Conservation (phyloP, 2,329 filamentous ascomycete species). For the Aspergillus sp. region DNA sequence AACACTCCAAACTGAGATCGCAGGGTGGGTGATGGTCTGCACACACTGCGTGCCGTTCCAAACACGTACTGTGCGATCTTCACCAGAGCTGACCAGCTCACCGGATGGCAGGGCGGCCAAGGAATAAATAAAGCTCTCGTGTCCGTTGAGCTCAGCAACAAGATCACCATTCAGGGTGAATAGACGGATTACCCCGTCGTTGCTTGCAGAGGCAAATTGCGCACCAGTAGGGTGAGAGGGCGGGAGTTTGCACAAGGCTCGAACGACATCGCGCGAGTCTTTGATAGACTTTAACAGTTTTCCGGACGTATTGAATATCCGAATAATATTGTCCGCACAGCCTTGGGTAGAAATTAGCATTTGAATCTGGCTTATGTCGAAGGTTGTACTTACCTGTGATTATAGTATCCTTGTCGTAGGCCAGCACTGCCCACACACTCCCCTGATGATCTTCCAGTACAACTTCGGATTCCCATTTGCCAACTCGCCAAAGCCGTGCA, state of each 20-base stretch:
- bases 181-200: slow-evolving; percentile 83
- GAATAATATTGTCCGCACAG: slow-evolving; percentile 85
- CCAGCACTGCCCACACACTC: slow-evolving; percentile 88
- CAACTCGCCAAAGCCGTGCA: slow-evolving; percentile 81
- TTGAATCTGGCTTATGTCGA: not conserved
- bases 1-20: slow-evolving; percentile 93
- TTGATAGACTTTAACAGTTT: slow-evolving; percentile 64
- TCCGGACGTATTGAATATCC: slow-evolving; percentile 70
- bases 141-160: slow-evolving; percentile 76
- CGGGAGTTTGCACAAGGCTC: slow-evolving; percentile 83
- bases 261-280: slow-evolving; percentile 77
- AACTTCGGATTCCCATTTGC: slow-evolving; percentile 76
- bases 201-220: slow-evolving; percentile 92
- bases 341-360: slow-evolving; percentile 45
- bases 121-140: slow-evolving; percentile 94
- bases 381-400: slow-evolving; percentile 61
- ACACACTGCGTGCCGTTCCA: slow-evolving; percentile 83
- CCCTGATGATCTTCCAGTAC: slow-evolving; percentile 74
- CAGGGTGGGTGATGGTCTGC: slow-evolving; percentile 95
- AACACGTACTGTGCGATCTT: slow-evolving; percentile 88
- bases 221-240: slow-evolving; percentile 74
- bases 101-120: slow-evolving; percentile 75
- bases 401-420: slow-evolving; percentile 74
- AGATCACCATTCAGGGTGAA: slow-evolving; percentile 81
- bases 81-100: slow-evolving; percentile 85